phyloP scores from a whole-genome alignment of 176 grass and related monocot species.

The Triticum turgidum region DNA sequence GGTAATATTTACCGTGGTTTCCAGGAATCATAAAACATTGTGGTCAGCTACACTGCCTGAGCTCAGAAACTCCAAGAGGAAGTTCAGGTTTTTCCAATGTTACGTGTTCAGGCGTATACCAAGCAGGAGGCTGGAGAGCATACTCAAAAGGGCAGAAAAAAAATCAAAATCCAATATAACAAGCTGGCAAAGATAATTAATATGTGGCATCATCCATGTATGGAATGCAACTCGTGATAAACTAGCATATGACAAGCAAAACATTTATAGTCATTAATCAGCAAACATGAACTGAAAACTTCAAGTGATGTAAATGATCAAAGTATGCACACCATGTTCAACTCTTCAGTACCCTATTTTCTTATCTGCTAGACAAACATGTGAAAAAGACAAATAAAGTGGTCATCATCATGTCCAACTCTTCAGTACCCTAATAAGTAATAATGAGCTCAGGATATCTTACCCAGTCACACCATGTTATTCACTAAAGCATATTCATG shows the following conservation, averaged over 20 bases:
- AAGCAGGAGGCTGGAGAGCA: slow-evolving; percentile 89
- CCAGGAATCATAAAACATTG: slow-evolving; percentile 95
- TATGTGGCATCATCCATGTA: not conserved
- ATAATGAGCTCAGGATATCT: not conserved
- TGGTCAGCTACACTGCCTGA: slow-evolving; percentile 57
- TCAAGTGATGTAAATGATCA: not conserved
- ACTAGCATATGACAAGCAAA: not conserved
- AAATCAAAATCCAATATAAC: slow-evolving; percentile 3
- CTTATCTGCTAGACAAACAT: slow-evolving; percentile 1
- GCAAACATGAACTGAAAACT: not conserved
- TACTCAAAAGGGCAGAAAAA: slow-evolving; percentile 86
- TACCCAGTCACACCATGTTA: not conserved
- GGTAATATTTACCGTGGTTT: slow-evolving; percentile 72
- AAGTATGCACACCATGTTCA: not conserved
- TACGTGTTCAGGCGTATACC: slow-evolving; percentile 87
- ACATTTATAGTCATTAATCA: slow-evolving; percentile 17
- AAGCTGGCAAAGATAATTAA: not conserved
- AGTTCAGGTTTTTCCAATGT: slow-evolving; percentile 88
- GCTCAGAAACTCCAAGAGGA: slow-evolving; percentile 71
- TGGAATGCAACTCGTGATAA: slow-evolving; percentile 3
- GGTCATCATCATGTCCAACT: not conserved
- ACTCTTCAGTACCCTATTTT: not conserved
- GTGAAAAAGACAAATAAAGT: not conserved
- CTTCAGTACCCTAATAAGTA: not conserved
- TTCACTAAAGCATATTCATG: slow-evolving; percentile 4